Evolutionary conservation across 495 filamentous ascomycete species (phyloP), one percentile per base, ranked within the genome.

Genomic region (Penicillium salamii): DNA sequence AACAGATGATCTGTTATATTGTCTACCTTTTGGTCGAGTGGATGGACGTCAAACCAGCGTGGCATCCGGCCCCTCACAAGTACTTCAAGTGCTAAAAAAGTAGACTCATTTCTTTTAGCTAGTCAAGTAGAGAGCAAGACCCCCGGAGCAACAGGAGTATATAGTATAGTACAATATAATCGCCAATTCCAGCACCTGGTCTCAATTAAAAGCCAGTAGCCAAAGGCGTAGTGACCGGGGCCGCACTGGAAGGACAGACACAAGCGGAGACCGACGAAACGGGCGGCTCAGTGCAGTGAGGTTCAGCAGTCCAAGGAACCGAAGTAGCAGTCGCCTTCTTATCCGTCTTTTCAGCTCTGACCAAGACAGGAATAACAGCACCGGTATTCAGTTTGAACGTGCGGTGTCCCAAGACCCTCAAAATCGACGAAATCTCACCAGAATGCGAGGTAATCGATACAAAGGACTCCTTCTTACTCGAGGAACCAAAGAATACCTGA

Each of bases 381-480:
- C 87, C 85, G 0, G 87, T 89, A 19, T 63, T 78, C 44, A 89
- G 55, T 4, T 65, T 65, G 53, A 89, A 90, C 7, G 46, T 19
- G 14, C 77, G 74, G 59, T 90, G 87, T 2, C 78, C 78, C 2
- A 90, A 17, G 55, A 77, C 81, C 40, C 78, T 59, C 49, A 89
- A 57, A 8, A 84, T 70, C 2, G 74, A 76, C 0, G 58, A 62
- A 53, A 87, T 87, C 59, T 86, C 81, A 11, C 84, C 85, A 0
- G 79, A 84, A 62, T 91, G 88, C 37, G 77, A 81, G 0, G 85
- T 89, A 23, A 89, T 69, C 40, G 80, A 84, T 12, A 89, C 77
- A 57, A 78, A 85, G 3, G 77, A 80, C 45, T 72, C 76, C 6
- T 62, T 55, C 17, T 68, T 70, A 3, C 38, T 53, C 9, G 46